Conservation (phyloP, 116 monocot genomes). For the Phalaenopsis hybrid region DNA sequence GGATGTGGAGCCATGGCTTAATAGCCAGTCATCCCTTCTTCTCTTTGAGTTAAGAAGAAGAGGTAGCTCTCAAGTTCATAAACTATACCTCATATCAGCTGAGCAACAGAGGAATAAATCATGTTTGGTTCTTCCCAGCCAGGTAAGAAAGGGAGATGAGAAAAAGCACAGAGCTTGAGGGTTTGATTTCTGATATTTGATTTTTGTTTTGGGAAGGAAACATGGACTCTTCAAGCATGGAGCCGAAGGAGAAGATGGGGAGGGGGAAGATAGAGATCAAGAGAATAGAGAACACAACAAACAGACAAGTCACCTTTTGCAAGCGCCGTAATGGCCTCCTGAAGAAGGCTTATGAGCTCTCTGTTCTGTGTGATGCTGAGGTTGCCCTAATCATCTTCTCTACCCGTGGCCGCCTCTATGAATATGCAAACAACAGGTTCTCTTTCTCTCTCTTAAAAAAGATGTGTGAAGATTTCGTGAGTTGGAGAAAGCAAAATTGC, state of each 20-base stretch:
- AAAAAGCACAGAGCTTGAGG: background rate
- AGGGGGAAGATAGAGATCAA: constrained; percentile 68
- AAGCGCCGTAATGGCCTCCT: constrained; percentile 61
- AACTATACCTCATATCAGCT: background rate
- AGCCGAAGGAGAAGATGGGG: constrained; percentile 27
- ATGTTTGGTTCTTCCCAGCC: background rate
- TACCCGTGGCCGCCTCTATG: constrained; percentile 56
- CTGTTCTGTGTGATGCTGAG: constrained; percentile 58
- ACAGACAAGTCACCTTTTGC: constrained; percentile 65
- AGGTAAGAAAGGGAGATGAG: background rate
- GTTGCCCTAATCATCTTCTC: constrained; percentile 61
- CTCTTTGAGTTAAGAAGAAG: background rate
- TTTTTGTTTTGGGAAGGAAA: background rate
- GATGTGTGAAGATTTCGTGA: background rate
- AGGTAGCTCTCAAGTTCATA: background rate
- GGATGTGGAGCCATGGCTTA: background rate
- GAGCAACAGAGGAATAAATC: background rate
- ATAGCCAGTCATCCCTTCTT: background rate
- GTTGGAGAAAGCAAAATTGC: background rate
- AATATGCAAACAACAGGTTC: constrained; percentile 63
- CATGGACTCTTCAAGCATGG: constrained; percentile 12
- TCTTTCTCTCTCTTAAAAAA: constrained; percentile 1
- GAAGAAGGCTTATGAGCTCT: constrained; percentile 60
- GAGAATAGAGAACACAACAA: constrained; percentile 61
- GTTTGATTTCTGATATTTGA: background rate